These are phyloP conservation scores for Fusarium pseudonygamai DNA, from an alignment of 2,329 filamentous ascomycete species.

Conservation along the genomic window DNA sequence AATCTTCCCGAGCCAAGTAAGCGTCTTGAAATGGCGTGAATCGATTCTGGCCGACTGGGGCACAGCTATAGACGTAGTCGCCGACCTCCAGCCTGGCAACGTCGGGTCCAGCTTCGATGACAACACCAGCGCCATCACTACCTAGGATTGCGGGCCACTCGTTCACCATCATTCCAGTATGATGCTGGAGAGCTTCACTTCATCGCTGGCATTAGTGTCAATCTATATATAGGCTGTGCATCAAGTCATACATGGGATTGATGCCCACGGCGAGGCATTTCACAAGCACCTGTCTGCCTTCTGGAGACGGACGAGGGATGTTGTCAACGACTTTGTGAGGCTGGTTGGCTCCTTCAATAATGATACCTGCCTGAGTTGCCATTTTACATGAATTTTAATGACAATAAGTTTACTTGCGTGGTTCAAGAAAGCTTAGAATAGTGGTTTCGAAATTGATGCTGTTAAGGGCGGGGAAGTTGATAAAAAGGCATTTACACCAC, in stretches of 20 bases:
- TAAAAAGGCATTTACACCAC: neutral
- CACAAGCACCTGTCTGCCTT: conserved; percentile 47
- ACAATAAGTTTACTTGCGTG: too few species aligned
- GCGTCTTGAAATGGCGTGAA: conserved; percentile 51
- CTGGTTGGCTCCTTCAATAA: conserved; percentile 23
- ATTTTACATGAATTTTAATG: neutral
- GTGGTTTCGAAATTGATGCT: neutral
- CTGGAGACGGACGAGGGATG: conserved; percentile 42
- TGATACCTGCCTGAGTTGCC: conserved; percentile 33
- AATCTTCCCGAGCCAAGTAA: conserved; percentile 50
- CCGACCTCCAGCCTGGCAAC: conserved; percentile 46
- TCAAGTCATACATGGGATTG: conserved; percentile 48
- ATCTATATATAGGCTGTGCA: too few species aligned
- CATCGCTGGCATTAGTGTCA: neutral
- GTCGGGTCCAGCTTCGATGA: conserved; percentile 44
- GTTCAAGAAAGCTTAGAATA: neutral
- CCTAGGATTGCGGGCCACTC: conserved; percentile 51
- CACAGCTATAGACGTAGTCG: conserved; percentile 50
- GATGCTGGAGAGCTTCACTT: conserved; percentile 48
- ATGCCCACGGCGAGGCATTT: conserved; percentile 49
- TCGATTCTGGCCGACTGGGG: conserved; percentile 46
- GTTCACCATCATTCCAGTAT: conserved; percentile 45
- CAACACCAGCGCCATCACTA: conserved; percentile 49
- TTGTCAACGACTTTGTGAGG: conserved; percentile 37
- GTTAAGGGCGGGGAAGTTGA: neutral